phyloP scores from a whole-genome alignment of 306 rosid species.

The Gastrolobium villosum region DNA sequence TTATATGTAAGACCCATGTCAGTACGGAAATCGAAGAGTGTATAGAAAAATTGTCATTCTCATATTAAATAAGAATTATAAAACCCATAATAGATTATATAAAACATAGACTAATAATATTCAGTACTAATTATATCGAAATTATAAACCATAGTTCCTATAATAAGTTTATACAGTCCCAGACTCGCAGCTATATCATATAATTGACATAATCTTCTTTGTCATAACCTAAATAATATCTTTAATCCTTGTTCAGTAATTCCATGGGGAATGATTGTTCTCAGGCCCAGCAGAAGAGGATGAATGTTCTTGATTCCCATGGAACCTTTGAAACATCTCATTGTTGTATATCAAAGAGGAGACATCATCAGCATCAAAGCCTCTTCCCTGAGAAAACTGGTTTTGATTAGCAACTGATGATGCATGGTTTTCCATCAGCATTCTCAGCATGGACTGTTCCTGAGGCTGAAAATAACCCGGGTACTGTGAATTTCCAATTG shows the following conservation, averaged over 20 bases:
- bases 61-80: too few relatives aligned
- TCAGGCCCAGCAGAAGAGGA: slow-evolving; percentile 54
- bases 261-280: slow-evolving; percentile 63
- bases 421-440: slow-evolving; percentile 55
- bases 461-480: slow-evolving; percentile 46
- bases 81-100: neutral
- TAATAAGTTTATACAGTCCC: neutral
- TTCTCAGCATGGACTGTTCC: slow-evolving; percentile 50
- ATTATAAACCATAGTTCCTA: neutral
- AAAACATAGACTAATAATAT: neutral
- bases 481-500: slow-evolving; percentile 39
- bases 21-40: too few relatives aligned
- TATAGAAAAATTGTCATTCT: too few relatives aligned
- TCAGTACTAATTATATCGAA: neutral
- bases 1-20: too few relatives aligned
- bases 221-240: neutral
- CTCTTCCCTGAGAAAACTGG: slow-evolving; percentile 42
- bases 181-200: neutral
- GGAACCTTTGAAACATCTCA: slow-evolving; percentile 45
- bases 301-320: slow-evolving; percentile 53
- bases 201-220: neutral
- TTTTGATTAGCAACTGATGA: slow-evolving; percentile 28
- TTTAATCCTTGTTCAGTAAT: slow-evolving; percentile 49
- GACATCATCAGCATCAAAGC: slow-evolving; percentile 51
- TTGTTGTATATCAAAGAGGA: slow-evolving; percentile 50